These are phyloP conservation scores for Leccinellum rugosiceps DNA, from an alignment of 768 basidiomycete species.

Conservation along the genomic window DNA sequence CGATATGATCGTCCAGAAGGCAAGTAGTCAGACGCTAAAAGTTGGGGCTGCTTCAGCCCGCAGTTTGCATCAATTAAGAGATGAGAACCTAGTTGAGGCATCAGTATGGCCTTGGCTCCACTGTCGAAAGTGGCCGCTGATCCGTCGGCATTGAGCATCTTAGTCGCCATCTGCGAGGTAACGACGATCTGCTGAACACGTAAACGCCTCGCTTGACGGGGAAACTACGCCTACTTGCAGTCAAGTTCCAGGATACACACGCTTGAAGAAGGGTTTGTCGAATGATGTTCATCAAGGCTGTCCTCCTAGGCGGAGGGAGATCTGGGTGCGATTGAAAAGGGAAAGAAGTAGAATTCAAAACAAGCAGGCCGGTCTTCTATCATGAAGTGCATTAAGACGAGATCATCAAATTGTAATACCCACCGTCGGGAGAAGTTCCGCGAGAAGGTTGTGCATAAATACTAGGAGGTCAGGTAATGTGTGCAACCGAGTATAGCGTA, in stretches of 20 bases:
- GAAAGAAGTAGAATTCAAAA: conserved; percentile 65
- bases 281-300: conserved; percentile 46
- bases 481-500: conserved; percentile 34
- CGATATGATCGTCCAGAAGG: conserved; percentile 44
- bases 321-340: conserved; percentile 54
- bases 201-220: conserved; percentile 2
- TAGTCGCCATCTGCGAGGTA: conserved; percentile 70
- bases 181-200: conserved; percentile 42
- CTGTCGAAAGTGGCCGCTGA: conserved; percentile 63
- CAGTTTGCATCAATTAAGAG: conserved; percentile 5
- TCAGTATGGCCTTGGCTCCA: conserved; percentile 59
- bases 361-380: conserved; percentile 50
- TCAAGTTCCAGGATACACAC: conserved; percentile 45
- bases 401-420: conserved; percentile 17
- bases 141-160: conserved; percentile 62
- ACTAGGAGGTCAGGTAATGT: conserved; percentile 53
- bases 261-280: conserved; percentile 51
- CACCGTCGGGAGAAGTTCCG: conserved; percentile 50
- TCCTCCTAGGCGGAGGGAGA: conserved; percentile 38
- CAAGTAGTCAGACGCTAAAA: conserved; percentile 36
- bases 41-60: conserved; percentile 3
- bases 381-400: conserved; percentile 8
- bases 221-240: conserved; percentile 36
- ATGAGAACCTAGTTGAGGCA: conserved; percentile 58
- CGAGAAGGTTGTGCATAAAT: conserved; percentile 53